Percentiles rank a stretch among this genome's conserved stretches.
phyloP scores from a whole-genome alignment of 495 filamentous ascomycete genomes.

The Penicillium simplicissimum region DNA sequence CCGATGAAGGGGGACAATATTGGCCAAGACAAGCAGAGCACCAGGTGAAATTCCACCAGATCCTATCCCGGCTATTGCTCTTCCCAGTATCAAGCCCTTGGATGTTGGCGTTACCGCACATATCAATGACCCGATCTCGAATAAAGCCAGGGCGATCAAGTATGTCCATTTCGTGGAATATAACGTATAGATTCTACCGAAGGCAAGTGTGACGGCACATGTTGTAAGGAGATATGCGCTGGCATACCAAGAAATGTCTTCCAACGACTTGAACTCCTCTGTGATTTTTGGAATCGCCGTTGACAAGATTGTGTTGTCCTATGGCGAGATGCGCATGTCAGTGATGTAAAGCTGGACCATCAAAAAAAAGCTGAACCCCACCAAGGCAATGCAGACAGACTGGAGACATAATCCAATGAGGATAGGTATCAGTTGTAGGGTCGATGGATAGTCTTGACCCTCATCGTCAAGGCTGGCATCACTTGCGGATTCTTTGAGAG shows the following conservation, averaged over 20 bases:
- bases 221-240: slow-evolving; percentile 70
- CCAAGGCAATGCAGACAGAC: slow-evolving; percentile 65
- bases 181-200: slow-evolving; percentile 79
- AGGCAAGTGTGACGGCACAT: slow-evolving; percentile 69
- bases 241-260: slow-evolving; percentile 82
- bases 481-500: slow-evolving; percentile 21
- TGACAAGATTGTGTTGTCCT: slow-evolving; percentile 78
- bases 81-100: slow-evolving; percentile 74
- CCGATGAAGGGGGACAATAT: slow-evolving; percentile 68
- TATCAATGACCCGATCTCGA: slow-evolving; percentile 79
- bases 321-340: background rate
- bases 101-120: slow-evolving; percentile 79
- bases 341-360: background rate
- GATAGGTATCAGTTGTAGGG: slow-evolving; percentile 55
- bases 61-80: slow-evolving; percentile 81
- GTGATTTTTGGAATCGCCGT: slow-evolving; percentile 87
- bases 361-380: slow-evolving; percentile 25
- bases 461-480: slow-evolving; percentile 30
- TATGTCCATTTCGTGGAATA: slow-evolving; percentile 75
- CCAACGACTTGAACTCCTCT: slow-evolving; percentile 70
- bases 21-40: slow-evolving; percentile 75
- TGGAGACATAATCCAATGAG: slow-evolving; percentile 60
- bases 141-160: slow-evolving; percentile 68
- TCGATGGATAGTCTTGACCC: slow-evolving; percentile 49
- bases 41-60: slow-evolving; percentile 82